Conservation (phyloP, 345 rosid species). For the Mallotus nudiflorus region DNA sequence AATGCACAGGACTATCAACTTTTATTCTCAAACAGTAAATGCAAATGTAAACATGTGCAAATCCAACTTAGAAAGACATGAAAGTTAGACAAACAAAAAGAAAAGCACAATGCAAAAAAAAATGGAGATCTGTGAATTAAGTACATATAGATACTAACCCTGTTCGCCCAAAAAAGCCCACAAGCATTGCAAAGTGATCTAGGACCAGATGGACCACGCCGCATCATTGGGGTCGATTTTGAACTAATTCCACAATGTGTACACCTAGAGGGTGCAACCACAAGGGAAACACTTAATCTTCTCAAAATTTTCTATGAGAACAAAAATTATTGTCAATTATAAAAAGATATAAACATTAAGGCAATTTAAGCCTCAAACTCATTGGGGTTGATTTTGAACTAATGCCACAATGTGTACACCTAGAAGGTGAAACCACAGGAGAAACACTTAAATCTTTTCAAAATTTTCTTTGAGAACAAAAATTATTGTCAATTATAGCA, state of each 20-base stretch:
- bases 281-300: not conserved
- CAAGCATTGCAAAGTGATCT: slow-evolving; percentile 99
- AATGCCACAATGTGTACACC: slow-evolving; percentile 89
- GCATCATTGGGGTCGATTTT: slow-evolving; percentile 95
- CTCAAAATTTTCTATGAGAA: not conserved
- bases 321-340: not conserved
- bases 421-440: slow-evolving; percentile 24
- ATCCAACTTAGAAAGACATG: not conserved
- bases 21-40: not conserved
- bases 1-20: not conserved
- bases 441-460: too few species aligned
- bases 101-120: not conserved
- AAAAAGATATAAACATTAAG: not conserved
- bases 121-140: not conserved
- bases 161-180: slow-evolving; percentile 93
- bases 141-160: slow-evolving; percentile 44
- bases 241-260: slow-evolving; percentile 87
- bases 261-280: slow-evolving; percentile 50
- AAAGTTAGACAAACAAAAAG: not conserved
- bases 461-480: not conserved
- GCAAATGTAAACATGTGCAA: not conserved
- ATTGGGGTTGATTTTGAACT: slow-evolving; percentile 84
- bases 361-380: slow-evolving; percentile 2
- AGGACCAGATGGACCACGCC: slow-evolving; percentile 96
- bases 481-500: not conserved